Evolutionary conservation across 768 basidiomycete genomes (phyloP), one percentile per base, ranked within the genome.

Genomic region (Tricholoma bakamatsutake): DNA sequence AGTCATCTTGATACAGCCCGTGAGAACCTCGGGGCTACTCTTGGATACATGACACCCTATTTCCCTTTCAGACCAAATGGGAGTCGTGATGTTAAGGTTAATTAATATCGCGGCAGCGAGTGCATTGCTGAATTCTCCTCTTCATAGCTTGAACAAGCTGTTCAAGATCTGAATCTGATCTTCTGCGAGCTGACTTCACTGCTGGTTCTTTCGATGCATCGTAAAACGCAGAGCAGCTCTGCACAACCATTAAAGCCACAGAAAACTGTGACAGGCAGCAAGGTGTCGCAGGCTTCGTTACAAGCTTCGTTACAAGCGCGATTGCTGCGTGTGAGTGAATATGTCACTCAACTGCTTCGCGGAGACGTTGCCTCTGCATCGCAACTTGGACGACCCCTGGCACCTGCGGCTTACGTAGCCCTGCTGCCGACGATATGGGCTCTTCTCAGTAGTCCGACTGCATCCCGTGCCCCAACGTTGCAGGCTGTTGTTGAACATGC

Each of bases 351-450:
- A 49, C 76, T 85, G 37, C 77, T 92, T 18, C 70, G 71, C 10
- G 83, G 83, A 9, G 77, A 80, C 65, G 69, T 73, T 21, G 62
- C 67, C 54, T 70, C 73, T 52, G 60, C 67, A 24, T 65, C 69
- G 15, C 80, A 80, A 55, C 69, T 82, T n/a, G 73, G 74, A 42
- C 76, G 78, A 33, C 69, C 80, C 3, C 72, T 92, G 52, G 77
- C 78, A 28, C 72, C 82, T 4, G 62, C 71, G 37, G 77, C 80
- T n/a, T 93, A 93, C 68, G 65, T 67, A 4, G 76, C 83, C 4
- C 76, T 94, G 49, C 72, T 90, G 30, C 92, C 92, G 13, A 88
- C 88, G 1, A 76, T 90, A 50, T 93, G 88, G 90, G 82, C 83
- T 34, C 70, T 91, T 57, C 66, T 92, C 56, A 85, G 80, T 71